Evolutionary conservation across 768 basidiomycete genomes (phyloP).

Genomic region (Leccinum variicolor): DNA sequence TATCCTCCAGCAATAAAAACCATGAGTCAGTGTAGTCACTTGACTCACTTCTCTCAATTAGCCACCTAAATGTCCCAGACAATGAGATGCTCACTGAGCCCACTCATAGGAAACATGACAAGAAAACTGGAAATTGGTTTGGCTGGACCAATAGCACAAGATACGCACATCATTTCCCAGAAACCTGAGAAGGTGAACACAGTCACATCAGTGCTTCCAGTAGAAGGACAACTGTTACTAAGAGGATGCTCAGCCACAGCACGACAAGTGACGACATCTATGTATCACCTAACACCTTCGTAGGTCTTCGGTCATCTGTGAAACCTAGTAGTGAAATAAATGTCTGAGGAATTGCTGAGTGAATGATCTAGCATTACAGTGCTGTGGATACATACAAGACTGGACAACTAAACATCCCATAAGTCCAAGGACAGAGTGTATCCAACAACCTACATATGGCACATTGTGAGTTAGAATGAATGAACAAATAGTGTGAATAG

Average conservation of each 20-base stretch:
- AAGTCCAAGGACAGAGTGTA: constrained; percentile 13
- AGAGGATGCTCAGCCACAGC: too few relatives aligned
- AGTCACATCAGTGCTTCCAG: constrained; percentile 16
- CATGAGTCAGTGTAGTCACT: too few relatives aligned
- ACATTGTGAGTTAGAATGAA: too few relatives aligned
- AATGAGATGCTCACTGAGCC: background rate
- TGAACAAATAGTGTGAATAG: too few relatives aligned
- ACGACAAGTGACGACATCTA: background rate
- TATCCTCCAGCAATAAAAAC: too few relatives aligned
- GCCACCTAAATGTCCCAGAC: too few relatives aligned
- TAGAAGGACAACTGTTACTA: constrained; percentile 11
- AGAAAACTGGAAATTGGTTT: too few relatives aligned
- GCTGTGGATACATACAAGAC: constrained; percentile 3
- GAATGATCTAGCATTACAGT: background rate
- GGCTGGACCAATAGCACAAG: too few relatives aligned
- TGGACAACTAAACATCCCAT: constrained; percentile 17
- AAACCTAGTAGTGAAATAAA: constrained; percentile 22
- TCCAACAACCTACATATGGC: constrained; percentile 8
- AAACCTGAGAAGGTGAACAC: constrained; percentile 9
- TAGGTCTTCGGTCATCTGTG: constrained; percentile 7
- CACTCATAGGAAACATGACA: background rate
- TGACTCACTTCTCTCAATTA: too few relatives aligned
- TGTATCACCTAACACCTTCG: constrained; percentile 16
- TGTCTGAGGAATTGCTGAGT: constrained; percentile 2
- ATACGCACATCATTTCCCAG: background rate